Percentiles rank a stretch among this genome's conserved stretches.
Evolutionary conservation across 2,329 filamentous ascomycete species (phyloP).

Genomic region (Zopfia rhizophila): DNA sequence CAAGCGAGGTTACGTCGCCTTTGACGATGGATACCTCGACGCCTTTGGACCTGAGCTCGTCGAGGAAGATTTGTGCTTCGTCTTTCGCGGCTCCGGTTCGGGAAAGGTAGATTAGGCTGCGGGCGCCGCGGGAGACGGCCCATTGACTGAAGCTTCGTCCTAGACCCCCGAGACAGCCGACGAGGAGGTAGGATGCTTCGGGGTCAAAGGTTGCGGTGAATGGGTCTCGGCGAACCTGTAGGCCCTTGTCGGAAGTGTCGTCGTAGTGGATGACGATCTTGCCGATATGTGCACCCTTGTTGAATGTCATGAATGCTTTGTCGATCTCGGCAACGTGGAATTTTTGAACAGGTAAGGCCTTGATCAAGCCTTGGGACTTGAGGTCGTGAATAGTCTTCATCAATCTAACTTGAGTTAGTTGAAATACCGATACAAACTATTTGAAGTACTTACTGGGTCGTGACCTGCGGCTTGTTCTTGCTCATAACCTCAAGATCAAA

Average conservation of each 20-base stretch:
- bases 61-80: constrained; percentile 3
- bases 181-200: constrained; percentile 18
- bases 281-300: too few relatives aligned
- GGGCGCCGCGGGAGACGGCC: constrained; percentile 25
- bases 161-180: constrained; percentile 24
- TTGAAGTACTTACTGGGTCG: not conserved
- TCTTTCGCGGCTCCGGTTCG: constrained; percentile 11
- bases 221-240: too few relatives aligned
- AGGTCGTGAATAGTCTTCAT: constrained; percentile 4
- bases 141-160: constrained; percentile 16
- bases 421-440: not conserved
- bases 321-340: too few relatives aligned
- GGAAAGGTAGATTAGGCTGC: constrained; percentile 13
- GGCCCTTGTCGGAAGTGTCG: too few relatives aligned
- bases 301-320: too few relatives aligned
- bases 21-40: not conserved
- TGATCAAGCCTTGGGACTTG: constrained; percentile 29
- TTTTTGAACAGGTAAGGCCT: constrained; percentile 40
- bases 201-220: constrained; percentile 15
- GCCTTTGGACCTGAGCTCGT: constrained; percentile 5
- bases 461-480: constrained; percentile 6
- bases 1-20: constrained; percentile 5
- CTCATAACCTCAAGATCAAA: constrained; percentile 26
- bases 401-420: too few relatives aligned
- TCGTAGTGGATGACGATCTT: too few relatives aligned